These are phyloP conservation scores for Mucor irregularis DNA, from an alignment of 371 early-diverging fungal species.

Conservation along the genomic window DNA sequence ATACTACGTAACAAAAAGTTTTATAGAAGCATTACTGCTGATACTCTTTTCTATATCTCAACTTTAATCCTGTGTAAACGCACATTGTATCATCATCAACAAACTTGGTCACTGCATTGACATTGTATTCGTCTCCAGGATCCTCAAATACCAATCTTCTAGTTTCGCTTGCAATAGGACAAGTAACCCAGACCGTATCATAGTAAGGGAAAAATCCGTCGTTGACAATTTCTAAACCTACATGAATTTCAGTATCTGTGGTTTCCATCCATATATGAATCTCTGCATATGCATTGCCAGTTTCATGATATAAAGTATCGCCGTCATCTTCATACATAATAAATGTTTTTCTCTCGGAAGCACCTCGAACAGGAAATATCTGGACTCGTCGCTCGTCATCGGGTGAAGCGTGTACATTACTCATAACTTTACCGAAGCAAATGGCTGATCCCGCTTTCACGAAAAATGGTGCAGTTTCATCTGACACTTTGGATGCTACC, in stretches of 20 bases:
- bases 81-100: conserved; percentile 24
- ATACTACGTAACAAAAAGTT: too few species aligned
- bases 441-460: conserved; percentile 35
- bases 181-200: conserved; percentile 39
- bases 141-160: conserved; percentile 30
- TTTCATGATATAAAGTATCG: conserved; percentile 34
- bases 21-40: too few species aligned
- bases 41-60: not conserved
- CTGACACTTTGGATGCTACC: conserved; percentile 21
- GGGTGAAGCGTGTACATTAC: conserved; percentile 18
- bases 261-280: conserved; percentile 33
- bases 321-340: conserved; percentile 46
- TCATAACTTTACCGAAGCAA: conserved; percentile 37
- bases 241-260: conserved; percentile 22
- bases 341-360: conserved; percentile 12
- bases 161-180: conserved; percentile 45
- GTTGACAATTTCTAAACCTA: conserved; percentile 31
- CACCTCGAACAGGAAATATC: conserved; percentile 31
- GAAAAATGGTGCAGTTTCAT: conserved; percentile 34
- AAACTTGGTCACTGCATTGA: not conserved
- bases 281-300: conserved; percentile 34
- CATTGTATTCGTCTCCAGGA: not conserved
- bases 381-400: conserved; percentile 41
- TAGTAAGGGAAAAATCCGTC: conserved; percentile 44
- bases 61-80: conserved; percentile 14